Percentiles rank a stretch among this genome's conserved stretches.
These are phyloP conservation scores for Davidsoniella virescens DNA, from an alignment of 2,329 filamentous ascomycete species.

Conservation along the genomic window DNA sequence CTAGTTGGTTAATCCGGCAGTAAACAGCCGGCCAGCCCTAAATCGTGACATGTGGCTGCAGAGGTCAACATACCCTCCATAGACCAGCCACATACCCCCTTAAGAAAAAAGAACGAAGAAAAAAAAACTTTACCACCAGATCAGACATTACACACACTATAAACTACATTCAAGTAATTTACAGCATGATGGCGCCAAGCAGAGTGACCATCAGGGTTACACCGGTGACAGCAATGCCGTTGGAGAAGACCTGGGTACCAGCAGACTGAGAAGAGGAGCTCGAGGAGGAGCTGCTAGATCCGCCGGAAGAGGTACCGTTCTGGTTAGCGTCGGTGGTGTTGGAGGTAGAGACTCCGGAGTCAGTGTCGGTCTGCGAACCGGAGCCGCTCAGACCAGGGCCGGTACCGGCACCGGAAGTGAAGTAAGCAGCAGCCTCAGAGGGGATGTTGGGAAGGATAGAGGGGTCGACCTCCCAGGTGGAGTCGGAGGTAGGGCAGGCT, in stretches of 20 bases:
- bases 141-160: neutral
- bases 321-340: slow-evolving; percentile 21
- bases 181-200: slow-evolving; percentile 26
- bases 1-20: neutral
- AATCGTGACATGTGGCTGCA: too few relatives aligned
- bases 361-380: slow-evolving; percentile 37
- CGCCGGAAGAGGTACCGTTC: slow-evolving; percentile 8
- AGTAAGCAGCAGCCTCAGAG: slow-evolving; percentile 32
- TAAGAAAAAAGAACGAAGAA: slow-evolving; percentile 3
- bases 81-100: neutral
- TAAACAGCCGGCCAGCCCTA: neutral
- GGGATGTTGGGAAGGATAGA: slow-evolving; percentile 37
- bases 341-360: slow-evolving; percentile 30
- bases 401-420: slow-evolving; percentile 34
- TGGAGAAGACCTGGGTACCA: slow-evolving; percentile 17
- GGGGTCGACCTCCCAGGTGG: slow-evolving; percentile 34
- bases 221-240: slow-evolving; percentile 21
- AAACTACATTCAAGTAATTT: slow-evolving; percentile 14
- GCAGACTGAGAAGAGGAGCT: slow-evolving; percentile 19
- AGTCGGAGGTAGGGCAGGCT: slow-evolving; percentile 33
- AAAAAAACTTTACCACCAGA: neutral
- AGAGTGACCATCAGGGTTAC: slow-evolving; percentile 23
- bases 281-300: neutral
- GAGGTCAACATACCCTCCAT: too few relatives aligned
- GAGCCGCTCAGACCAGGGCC: slow-evolving; percentile 36